Conservation (phyloP, 768 basidiomycete genomes). For the Trametes cingulata region DNA sequence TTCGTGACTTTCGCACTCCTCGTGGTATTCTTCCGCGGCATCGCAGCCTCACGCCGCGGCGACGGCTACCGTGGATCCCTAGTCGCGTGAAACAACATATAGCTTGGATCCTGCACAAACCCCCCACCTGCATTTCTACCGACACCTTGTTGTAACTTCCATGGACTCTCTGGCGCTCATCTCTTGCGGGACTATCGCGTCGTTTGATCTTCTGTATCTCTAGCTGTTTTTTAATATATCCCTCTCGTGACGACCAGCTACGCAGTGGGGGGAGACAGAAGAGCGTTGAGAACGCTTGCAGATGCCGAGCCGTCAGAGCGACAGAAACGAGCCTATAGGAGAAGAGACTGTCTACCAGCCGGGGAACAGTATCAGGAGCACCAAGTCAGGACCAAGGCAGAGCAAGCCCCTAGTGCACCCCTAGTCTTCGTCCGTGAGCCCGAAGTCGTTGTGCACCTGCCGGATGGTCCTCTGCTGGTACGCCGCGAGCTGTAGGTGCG, state of each 20-base stretch:
- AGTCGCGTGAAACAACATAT: conserved; percentile 26
- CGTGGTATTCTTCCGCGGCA: conserved; percentile 59
- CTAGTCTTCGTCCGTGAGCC: conserved; percentile 58
- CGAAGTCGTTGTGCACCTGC: conserved; percentile 74
- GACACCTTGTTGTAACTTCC: background rate
- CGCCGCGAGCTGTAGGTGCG: conserved; percentile 69
- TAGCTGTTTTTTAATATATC: conserved; percentile 1
- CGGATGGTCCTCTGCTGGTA: conserved; percentile 69
- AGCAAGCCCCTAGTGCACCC: too few species aligned
- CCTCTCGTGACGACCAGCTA: background rate
- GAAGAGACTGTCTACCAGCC: too few species aligned
- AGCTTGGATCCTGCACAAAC: background rate
- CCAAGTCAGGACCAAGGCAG: too few species aligned
- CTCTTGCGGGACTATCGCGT: background rate
- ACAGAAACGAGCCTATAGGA: too few species aligned
- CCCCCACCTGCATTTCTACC: background rate
- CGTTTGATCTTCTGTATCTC: background rate
- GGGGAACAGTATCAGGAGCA: too few species aligned
- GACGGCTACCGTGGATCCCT: conserved; percentile 66
- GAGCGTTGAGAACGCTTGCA: background rate
- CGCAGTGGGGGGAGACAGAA: too few species aligned
- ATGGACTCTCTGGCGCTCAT: background rate
- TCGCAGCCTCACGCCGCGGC: conserved; percentile 59
- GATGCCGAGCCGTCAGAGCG: too few species aligned
- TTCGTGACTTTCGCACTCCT: conserved; percentile 62